These are phyloP conservation scores for Colletotrichum neosansevieriae DNA, from an alignment of 2,329 filamentous ascomycete genomes.

Conservation along the genomic window DNA sequence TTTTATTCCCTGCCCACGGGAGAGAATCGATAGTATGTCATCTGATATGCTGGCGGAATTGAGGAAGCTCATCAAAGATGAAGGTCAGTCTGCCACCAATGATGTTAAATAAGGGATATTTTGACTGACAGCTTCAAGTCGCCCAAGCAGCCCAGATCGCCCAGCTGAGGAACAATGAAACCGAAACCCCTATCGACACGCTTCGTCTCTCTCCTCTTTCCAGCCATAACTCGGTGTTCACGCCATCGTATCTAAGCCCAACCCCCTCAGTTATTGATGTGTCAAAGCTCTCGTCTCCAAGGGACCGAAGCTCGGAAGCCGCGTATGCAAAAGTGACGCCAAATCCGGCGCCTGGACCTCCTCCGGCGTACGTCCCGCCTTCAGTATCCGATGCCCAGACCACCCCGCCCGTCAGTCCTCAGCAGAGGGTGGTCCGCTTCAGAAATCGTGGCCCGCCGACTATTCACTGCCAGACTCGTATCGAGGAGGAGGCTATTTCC, in stretches of 20 bases:
- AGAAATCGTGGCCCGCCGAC: constrained; percentile 21
- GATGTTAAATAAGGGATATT: background rate
- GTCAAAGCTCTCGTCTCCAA: constrained; percentile 21
- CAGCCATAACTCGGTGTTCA: constrained; percentile 22
- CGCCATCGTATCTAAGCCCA: constrained; percentile 25
- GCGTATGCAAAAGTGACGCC: background rate
- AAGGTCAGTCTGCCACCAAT: constrained; percentile 22
- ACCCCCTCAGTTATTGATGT: constrained; percentile 5
- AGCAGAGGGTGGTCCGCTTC: constrained; percentile 30
- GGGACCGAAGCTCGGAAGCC: constrained; percentile 19
- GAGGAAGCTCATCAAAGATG: constrained; percentile 44
- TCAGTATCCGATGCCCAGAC: constrained; percentile 10
- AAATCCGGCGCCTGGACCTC: background rate
- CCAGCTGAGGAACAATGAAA: constrained; percentile 28
- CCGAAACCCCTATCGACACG: constrained; percentile 7
- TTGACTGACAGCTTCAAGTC: constrained; percentile 23
- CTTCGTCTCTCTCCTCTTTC: background rate
- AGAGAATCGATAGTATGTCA: constrained; percentile 32
- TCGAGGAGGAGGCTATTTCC: constrained; percentile 3
- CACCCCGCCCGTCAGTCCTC: constrained; percentile 21
- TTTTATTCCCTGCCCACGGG: constrained; percentile 13
- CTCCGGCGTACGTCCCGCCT: background rate
- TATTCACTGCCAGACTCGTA: constrained; percentile 31
- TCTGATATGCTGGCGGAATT: constrained; percentile 42
- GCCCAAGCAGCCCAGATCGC: constrained; percentile 29